Evolutionary conservation across 2,329 filamentous ascomycete species (phyloP).

Genomic region (Calonectria leucothoes): DNA sequence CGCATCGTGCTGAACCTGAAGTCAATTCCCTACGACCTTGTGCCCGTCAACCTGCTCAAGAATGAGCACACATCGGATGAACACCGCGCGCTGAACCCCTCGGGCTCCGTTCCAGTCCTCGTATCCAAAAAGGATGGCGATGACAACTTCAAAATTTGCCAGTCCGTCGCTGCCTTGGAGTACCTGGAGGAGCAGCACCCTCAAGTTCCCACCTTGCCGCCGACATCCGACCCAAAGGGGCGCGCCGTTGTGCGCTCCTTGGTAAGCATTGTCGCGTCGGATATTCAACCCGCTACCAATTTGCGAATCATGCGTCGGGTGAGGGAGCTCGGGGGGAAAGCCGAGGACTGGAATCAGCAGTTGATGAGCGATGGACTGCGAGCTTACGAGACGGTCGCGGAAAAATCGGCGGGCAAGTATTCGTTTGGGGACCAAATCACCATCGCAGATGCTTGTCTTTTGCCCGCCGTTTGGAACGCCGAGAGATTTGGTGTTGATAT

Average conservation of each 20-base stretch:
- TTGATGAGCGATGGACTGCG: conserved; percentile 64
- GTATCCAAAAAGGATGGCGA: conserved; percentile 47
- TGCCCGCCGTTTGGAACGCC: conserved; percentile 70
- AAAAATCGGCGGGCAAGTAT: conserved; percentile 57
- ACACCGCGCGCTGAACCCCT: conserved; percentile 64
- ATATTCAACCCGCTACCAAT: conserved; percentile 72
- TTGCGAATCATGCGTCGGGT: conserved; percentile 63
- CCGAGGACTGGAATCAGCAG: conserved; percentile 62
- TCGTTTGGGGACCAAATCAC: conserved; percentile 67
- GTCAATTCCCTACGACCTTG: conserved; percentile 57
- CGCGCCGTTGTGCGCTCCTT: conserved; percentile 66
- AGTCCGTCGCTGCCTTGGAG: conserved; percentile 71
- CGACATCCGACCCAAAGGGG: conserved; percentile 50
- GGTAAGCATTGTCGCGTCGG: conserved; percentile 64
- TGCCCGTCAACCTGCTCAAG: conserved; percentile 65
- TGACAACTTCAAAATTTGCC: conserved; percentile 57
- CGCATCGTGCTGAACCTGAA: conserved; percentile 71
- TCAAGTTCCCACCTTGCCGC: conserved; percentile 60
- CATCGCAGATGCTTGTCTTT: conserved; percentile 68
- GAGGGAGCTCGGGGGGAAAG: conserved; percentile 54
- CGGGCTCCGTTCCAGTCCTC: conserved; percentile 65
- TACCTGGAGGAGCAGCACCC: conserved; percentile 69
- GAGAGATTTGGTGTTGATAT: conserved; percentile 66
- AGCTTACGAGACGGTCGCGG: conserved; percentile 64
- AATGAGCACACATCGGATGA: conserved; percentile 59